Conservation (phyloP, 2,329 filamentous ascomycete genomes). For the Paracorniculantispora psalliotae region DNA sequence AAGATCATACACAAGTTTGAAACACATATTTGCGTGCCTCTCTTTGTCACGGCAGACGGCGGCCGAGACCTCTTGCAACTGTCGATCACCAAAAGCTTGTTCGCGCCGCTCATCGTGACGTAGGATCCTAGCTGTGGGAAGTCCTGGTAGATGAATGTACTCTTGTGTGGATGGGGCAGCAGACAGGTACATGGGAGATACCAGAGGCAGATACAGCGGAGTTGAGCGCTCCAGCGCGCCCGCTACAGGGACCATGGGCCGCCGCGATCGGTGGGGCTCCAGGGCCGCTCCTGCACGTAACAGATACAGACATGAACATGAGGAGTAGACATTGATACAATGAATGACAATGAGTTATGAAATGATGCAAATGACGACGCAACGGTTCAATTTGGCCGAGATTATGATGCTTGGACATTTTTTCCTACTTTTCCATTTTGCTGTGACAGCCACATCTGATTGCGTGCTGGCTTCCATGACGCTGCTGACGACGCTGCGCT, state of each 20-base stretch:
- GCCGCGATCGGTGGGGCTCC: constrained; percentile 10
- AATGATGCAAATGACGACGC: no score
- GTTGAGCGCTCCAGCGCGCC: neutral
- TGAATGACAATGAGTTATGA: no score
- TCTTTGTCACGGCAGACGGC: neutral
- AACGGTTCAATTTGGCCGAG: no score
- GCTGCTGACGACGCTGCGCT: neutral
- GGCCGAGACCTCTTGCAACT: neutral
- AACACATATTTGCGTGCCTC: neutral
- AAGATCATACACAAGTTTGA: no score
- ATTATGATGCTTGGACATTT: no score
- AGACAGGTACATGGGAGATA: neutral
- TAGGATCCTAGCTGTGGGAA: constrained; percentile 7
- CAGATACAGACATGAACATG: no score
- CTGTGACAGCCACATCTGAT: no score
- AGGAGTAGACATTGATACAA: no score
- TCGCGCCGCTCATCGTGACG: constrained; percentile 6
- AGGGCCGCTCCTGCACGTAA: no score
- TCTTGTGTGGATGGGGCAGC: neutral
- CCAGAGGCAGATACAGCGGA: neutral
- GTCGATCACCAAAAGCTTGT: constrained; percentile 11
- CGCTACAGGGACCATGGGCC: neutral
- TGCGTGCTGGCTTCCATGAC: neutral
- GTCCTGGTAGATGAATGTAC: neutral
- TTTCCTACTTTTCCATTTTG: no score